Evolutionary conservation across 108 stramenopile species (phyloP).

Genomic region (Nitzschia sp.): DNA sequence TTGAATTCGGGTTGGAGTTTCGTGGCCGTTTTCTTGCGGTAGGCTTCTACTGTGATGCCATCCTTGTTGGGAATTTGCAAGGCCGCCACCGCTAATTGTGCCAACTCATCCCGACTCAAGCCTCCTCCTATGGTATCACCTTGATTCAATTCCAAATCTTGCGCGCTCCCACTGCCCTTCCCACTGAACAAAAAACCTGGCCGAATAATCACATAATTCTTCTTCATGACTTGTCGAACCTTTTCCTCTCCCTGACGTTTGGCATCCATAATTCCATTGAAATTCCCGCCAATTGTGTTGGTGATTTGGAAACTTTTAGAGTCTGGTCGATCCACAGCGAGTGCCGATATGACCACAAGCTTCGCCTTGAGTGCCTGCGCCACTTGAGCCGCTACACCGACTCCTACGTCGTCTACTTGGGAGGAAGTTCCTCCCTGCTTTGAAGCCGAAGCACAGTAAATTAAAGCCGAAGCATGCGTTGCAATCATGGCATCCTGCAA

Average conservation of each 20-base stretch:
- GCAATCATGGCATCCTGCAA: neutral
- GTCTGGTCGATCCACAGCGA: constrained; percentile 46
- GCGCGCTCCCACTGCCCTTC: constrained; percentile 34
- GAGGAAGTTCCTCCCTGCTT: constrained; percentile 41
- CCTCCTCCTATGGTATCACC: constrained; percentile 54
- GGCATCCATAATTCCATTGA: constrained; percentile 47
- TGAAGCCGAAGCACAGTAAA: constrained; percentile 57
- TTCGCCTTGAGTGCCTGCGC: constrained; percentile 35
- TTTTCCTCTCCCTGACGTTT: constrained; percentile 34
- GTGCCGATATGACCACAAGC: constrained; percentile 47
- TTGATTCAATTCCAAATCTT: constrained; percentile 45
- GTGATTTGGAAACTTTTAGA: constrained; percentile 47
- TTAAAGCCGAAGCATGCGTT: constrained; percentile 27
- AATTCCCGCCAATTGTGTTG: constrained; percentile 31
- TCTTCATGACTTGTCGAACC: constrained; percentile 1
- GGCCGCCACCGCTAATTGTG: constrained; percentile 44
- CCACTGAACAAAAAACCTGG: constrained; percentile 44
- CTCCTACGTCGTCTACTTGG: constrained; percentile 39
- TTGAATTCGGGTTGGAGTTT: constrained; percentile 22
- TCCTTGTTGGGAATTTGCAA: neutral
- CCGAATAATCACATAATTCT: constrained; percentile 44
- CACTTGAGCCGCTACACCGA: constrained; percentile 25
- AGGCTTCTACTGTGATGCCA: constrained; percentile 22
- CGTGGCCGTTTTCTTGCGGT: constrained; percentile 17
- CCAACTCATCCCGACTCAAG: constrained; percentile 50